These are phyloP conservation scores for Psidium guajava DNA, from an alignment of 345 rosid species.

Conservation along the genomic window DNA sequence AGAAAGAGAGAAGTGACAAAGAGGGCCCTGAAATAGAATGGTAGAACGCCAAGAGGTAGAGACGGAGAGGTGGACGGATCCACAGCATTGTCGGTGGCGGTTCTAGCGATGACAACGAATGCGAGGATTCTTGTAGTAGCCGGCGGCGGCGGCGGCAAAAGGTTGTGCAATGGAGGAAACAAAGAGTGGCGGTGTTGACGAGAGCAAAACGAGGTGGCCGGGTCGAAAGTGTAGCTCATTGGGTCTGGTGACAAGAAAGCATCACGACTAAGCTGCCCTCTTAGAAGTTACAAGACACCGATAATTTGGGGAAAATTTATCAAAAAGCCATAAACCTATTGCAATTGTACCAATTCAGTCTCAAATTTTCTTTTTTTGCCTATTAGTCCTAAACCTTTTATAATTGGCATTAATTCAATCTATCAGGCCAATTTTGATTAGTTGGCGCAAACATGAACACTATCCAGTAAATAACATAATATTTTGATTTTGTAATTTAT, in stretches of 20 bases:
- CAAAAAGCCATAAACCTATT: no score
- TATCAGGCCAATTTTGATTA: no score
- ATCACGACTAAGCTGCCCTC: not conserved
- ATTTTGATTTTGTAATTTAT: no score
- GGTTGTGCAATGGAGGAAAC: not conserved
- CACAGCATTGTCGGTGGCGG: fast-evolving
- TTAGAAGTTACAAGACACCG: not conserved
- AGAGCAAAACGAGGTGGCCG: not conserved
- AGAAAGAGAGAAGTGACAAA: not conserved
- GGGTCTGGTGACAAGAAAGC: not conserved
- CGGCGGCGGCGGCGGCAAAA: not conserved
- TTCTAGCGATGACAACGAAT: not conserved
- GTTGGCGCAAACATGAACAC: fast-evolving
- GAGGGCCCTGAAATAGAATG: not conserved
- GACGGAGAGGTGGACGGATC: not conserved
- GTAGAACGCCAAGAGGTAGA: not conserved
- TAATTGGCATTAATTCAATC: no score
- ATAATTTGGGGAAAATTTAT: not conserved
- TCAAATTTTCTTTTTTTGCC: no score
- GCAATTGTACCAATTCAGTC: no score
- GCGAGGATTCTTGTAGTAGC: not conserved
- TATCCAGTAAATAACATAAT: fast-evolving
- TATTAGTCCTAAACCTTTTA: no score
- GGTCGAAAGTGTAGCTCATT: not conserved
- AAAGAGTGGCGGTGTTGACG: not conserved